Base-by-base conservation (phyloP, 306 rosid genomes). In the Neltuma alba region DNA sequence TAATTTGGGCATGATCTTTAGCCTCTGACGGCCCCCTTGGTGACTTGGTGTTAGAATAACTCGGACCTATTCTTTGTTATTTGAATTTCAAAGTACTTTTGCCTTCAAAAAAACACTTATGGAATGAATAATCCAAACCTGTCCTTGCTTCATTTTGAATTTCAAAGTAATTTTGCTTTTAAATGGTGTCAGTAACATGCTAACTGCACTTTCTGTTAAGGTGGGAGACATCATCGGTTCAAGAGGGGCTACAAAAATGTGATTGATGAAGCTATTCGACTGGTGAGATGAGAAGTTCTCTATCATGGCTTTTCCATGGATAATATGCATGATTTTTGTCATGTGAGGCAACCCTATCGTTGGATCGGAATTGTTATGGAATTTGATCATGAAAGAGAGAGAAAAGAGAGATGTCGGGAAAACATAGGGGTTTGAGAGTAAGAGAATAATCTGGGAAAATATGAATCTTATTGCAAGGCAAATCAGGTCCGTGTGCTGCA, bases 201-300 rank as follows among this genome's bases (percentile, higher is more conserved):
- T 48, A 74, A 28, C 48, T 81, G 66, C 54, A 15, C 48, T 85
- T 74, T 86, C 80, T 81, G 81, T 48, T 48, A 80, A 95, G 99
- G 96, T 76, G 99, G 97, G 40, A 95, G 86, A 83, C 99, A 95
- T 82, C 99, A 89, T 76, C 94, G 98, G 76, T 95, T 95, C 89
- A 92, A 90, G 83, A 92, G 98, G 85, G 98, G 99, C 87, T 92
- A 95, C 91, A 95, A 90, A 87, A 95, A 95, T 80, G 99, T 95
- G 84, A 95, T 91, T 66, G 99, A 95, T 76, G 97, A 95, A 88
- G 98, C 99, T 62, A 88, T 92, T 82, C 97, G 97, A 62, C 87
- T 95, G 96, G 99, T 92, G 85, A 81, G 89, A 60, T 73, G 78
- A 75, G 79, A 18, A 31, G 75, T 81, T 81, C 36, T 82, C 70